These are phyloP conservation scores for Paecilomyces dactylethromorphus DNA, from an alignment of 2,329 filamentous ascomycete species.

Conservation along the genomic window DNA sequence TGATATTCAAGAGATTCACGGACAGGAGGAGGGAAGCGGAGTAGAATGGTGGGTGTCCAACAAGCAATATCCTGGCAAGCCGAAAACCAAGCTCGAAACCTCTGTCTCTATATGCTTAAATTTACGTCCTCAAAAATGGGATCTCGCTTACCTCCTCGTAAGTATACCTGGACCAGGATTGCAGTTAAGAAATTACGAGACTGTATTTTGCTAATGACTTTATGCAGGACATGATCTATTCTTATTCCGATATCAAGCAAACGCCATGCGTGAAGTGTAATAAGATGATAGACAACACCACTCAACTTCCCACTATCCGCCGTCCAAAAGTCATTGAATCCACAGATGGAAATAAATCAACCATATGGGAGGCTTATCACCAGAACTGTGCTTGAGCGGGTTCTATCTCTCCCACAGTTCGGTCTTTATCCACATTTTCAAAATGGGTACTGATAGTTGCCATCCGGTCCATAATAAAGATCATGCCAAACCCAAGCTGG, in stretches of 20 bases:
- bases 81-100: conserved; percentile 25
- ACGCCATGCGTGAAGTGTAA: conserved; percentile 33
- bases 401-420: neutral
- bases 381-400: conserved; percentile 17
- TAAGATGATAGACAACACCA: conserved; percentile 29
- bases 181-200: neutral
- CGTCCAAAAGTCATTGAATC: conserved; percentile 14
- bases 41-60: conserved; percentile 29
- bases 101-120: conserved; percentile 29
- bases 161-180: conserved; percentile 7
- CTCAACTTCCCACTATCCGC: conserved; percentile 34
- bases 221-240: conserved; percentile 35
- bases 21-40: conserved; percentile 9
- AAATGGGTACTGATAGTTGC: neutral
- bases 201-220: neutral
- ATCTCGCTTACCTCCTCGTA: conserved; percentile 33
- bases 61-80: conserved; percentile 15
- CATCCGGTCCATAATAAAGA: conserved; percentile 11
- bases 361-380: conserved; percentile 31
- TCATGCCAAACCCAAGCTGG: conserved; percentile 2
- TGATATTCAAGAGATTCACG: conserved; percentile 19
- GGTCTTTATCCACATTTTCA: neutral
- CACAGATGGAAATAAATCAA: conserved; percentile 10
- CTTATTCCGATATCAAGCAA: conserved; percentile 35
- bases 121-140: conserved; percentile 29